Percentiles rank a stretch among this genome's conserved stretches.
These are phyloP conservation scores for Niebla homalea DNA, from an alignment of 495 filamentous ascomycete genomes.

Conservation along the genomic window DNA sequence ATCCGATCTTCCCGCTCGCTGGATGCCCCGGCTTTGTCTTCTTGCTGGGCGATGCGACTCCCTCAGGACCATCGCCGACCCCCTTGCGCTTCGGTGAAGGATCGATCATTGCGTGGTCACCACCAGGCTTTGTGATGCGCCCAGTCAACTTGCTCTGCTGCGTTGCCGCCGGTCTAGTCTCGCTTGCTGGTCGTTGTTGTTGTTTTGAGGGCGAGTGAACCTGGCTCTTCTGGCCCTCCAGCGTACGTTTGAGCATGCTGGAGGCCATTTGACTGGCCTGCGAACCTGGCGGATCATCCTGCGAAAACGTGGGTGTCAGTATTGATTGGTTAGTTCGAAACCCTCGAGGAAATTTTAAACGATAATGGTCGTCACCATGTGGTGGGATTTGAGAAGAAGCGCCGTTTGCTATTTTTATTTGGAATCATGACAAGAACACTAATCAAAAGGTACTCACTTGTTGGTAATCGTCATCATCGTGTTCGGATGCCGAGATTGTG, in stretches of 20 bases:
- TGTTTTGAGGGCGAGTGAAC: slow-evolving; percentile 17
- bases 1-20: slow-evolving; percentile 36
- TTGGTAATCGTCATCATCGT: slow-evolving; percentile 43
- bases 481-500: slow-evolving; percentile 76
- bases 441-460: too few species aligned
- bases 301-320: too few species aligned
- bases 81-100: slow-evolving; percentile 45
- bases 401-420: too few species aligned
- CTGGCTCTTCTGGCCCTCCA: slow-evolving; percentile 17
- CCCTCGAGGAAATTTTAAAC: too few species aligned
- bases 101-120: slow-evolving; percentile 22
- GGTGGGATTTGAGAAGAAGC: too few species aligned
- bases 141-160: slow-evolving; percentile 56
- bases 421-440: too few species aligned
- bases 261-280: slow-evolving; percentile 38
- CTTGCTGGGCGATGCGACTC: slow-evolving; percentile 38
- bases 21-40: slow-evolving; percentile 40
- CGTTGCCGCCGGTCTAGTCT: slow-evolving; percentile 18
- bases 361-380: too few species aligned
- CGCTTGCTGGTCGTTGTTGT: slow-evolving; percentile 19
- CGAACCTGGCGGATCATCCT: slow-evolving; percentile 38
- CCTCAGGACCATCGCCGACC: slow-evolving; percentile 29
- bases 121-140: slow-evolving; percentile 45
- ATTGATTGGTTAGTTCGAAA: too few species aligned
- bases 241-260: slow-evolving; percentile 36